phyloP scores from a whole-genome alignment of 495 filamentous ascomycete species.

The Hyaloscypha finlandica region DNA sequence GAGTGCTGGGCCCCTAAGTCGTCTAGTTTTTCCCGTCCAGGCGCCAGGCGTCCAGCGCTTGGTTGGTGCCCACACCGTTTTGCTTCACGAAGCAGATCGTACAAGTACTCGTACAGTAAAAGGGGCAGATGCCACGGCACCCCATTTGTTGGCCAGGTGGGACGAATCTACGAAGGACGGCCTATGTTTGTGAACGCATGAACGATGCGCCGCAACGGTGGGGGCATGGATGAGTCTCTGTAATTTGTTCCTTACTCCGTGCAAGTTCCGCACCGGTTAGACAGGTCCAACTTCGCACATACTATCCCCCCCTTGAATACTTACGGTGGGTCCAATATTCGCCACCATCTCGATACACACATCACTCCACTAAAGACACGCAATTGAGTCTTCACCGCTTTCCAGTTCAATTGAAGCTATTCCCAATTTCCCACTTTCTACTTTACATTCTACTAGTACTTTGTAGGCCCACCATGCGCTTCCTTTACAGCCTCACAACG shows the following conservation, averaged over 20 bases:
- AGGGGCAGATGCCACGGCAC: not conserved
- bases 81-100: not conserved
- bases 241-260: not conserved
- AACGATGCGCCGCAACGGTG: not conserved
- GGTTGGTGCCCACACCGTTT: not conserved
- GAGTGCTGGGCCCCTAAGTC: not conserved
- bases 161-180: not conserved
- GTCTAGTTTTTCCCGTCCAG: not conserved
- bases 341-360: too few species aligned
- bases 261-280: not conserved
- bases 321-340: too few species aligned
- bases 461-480: too few species aligned
- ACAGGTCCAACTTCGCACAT: not conserved
- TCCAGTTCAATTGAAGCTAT: too few species aligned
- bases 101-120: not conserved
- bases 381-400: too few species aligned
- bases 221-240: not conserved
- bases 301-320: too few species aligned
- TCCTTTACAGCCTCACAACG: too few species aligned
- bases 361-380: too few species aligned
- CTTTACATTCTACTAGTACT: too few species aligned
- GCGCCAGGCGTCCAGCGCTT: not conserved
- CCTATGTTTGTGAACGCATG: not conserved
- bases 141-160: not conserved
- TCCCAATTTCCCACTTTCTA: too few species aligned